Evolutionary conservation across 352 stramenopile species (phyloP).

Genomic region (Phytophthora melonis): DNA sequence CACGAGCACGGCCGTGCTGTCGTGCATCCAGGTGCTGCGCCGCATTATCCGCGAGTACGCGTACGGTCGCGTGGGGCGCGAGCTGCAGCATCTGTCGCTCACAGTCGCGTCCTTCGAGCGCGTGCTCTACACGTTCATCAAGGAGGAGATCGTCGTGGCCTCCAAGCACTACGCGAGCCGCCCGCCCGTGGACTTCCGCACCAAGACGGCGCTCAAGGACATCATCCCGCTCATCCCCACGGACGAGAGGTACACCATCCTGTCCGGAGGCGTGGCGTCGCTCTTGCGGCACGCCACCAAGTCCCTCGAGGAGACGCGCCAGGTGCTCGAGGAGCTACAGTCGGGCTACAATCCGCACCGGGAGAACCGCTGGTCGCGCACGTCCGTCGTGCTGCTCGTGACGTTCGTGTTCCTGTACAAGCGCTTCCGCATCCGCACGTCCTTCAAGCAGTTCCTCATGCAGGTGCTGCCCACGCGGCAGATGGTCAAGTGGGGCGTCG

Average conservation of each 20-base stretch:
- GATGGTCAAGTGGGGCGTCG: slow-evolving; percentile 69
- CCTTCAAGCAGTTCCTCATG: slow-evolving; percentile 71
- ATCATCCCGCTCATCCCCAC: slow-evolving; percentile 89
- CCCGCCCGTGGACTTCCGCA: slow-evolving; percentile 74
- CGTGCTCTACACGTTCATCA: slow-evolving; percentile 90
- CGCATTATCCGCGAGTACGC: slow-evolving; percentile 90
- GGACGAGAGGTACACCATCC: slow-evolving; percentile 83
- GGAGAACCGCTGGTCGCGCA: slow-evolving; percentile 89
- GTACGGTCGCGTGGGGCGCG: slow-evolving; percentile 80
- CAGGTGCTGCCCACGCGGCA: slow-evolving; percentile 73
- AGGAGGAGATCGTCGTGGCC: slow-evolving; percentile 87
- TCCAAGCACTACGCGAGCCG: slow-evolving; percentile 68
- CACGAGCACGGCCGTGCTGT: slow-evolving; percentile 74
- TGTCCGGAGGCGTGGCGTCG: slow-evolving; percentile 80
- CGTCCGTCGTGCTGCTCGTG: slow-evolving; percentile 63
- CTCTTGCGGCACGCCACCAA: slow-evolving; percentile 86
- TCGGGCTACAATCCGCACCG: slow-evolving; percentile 85
- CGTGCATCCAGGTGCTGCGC: slow-evolving; percentile 81
- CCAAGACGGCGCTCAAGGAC: slow-evolving; percentile 88
- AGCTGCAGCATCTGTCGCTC: slow-evolving; percentile 88
- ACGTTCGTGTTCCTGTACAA: slow-evolving; percentile 75
- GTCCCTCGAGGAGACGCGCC: slow-evolving; percentile 80
- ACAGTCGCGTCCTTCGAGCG: slow-evolving; percentile 88
- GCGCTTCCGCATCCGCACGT: slow-evolving; percentile 75
- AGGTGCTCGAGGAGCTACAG: slow-evolving; percentile 84